Evolutionary conservation across 78 protist species (phyloP).

Genomic region (Dictyostelium capitatum): DNA sequence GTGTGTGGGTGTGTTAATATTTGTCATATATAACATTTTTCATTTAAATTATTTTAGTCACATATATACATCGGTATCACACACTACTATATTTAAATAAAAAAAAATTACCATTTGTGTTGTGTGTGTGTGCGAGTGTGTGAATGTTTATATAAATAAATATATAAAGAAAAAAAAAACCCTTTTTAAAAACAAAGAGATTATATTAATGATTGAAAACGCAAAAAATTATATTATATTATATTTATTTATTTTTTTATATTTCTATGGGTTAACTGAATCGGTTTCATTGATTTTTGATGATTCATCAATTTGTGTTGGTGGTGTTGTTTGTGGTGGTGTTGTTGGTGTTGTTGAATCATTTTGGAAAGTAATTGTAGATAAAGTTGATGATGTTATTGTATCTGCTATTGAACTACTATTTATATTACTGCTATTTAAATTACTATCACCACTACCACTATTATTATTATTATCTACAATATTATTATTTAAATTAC

Average conservation of each 20-base stretch:
- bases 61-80: too few species aligned
- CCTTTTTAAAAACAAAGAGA: too few species aligned
- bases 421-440: neutral
- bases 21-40: too few species aligned
- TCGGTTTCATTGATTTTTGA: neutral
- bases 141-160: too few species aligned
- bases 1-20: neutral
- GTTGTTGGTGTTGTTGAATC: neutral
- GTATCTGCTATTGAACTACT: constrained; percentile 12
- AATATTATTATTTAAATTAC: neutral
- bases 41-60: too few species aligned
- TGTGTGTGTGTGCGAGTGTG: too few species aligned
- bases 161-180: too few species aligned
- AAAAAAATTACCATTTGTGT: too few species aligned
- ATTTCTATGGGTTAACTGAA: neutral
- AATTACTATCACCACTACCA: too few species aligned
- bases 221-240: too few species aligned
- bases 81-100: too few species aligned
- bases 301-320: neutral
- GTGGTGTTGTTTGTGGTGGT: neutral
- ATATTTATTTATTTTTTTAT: too few species aligned
- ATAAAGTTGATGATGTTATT: constrained; percentile 7
- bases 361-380: neutral
- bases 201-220: neutral
- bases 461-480: neutral